Evolutionary conservation across 176 grass and related monocot genomes (phyloP).

Genomic region (Bonia amplexicaulis): DNA sequence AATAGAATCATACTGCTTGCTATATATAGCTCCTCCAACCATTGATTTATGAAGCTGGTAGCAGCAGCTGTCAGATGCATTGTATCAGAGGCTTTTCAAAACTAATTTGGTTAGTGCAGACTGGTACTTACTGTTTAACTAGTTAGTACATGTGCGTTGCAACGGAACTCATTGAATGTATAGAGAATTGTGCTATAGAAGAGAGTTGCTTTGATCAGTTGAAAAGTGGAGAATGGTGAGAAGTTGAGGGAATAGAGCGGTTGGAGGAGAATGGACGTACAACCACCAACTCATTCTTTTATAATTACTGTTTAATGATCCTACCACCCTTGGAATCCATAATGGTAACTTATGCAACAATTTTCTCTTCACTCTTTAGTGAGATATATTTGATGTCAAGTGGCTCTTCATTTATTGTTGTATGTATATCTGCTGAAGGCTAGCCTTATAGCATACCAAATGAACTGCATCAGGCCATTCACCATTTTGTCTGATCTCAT

Average conservation of each 20-base stretch:
- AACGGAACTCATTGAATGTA: no score
- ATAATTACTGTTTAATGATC: background rate
- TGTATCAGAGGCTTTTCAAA: background rate
- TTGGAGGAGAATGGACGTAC: no score
- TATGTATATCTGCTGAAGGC: background rate
- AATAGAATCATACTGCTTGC: slow-evolving; percentile 3
- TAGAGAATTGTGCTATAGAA: no score
- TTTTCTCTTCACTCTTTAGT: background rate
- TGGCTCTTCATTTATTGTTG: background rate
- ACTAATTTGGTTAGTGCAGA: slow-evolving; percentile 3
- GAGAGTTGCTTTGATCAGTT: no score
- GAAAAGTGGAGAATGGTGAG: no score
- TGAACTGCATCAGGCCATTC: background rate
- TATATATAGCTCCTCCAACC: background rate
- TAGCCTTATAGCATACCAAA: background rate
- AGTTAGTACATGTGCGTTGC: no score
- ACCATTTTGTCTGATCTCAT: slow-evolving; percentile 10
- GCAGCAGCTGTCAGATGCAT: background rate
- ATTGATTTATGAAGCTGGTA: background rate
- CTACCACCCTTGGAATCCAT: background rate
- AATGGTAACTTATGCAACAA: background rate
- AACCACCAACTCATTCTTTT: no score
- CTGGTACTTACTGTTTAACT: background rate
- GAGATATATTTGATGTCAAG: background rate
- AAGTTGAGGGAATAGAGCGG: no score